Evolutionary conservation across 2,329 filamentous ascomycete species (phyloP), one percentile per base, ranked within the genome.

Genomic region (Neurospora crassa): DNA sequence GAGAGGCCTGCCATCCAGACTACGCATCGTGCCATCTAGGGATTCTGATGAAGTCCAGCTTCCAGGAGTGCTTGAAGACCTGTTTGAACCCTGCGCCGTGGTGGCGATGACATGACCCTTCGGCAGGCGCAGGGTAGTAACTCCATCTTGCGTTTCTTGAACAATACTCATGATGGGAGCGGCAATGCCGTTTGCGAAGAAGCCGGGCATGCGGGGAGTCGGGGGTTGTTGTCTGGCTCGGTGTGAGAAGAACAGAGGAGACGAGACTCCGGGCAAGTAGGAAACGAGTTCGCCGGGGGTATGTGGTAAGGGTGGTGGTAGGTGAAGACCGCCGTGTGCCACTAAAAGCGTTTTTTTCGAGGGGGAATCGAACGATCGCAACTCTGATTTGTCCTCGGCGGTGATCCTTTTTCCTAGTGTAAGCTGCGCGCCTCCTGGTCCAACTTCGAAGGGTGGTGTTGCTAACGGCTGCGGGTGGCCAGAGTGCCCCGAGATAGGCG

Each of bases 101-200:
- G 83, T 78, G 8, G 83, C 81, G 72, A 79, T 84, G 70, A 89
- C 81, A 70, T 82, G 87, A 53, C 86, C 86, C 71, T 85, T 82
- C 12, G 87, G 85, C 67, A 89, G 80, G 76, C 85, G 87, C 69
- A 87, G 81, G 70, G 85, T 89, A 24, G 84, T 88, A 40, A 89
- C 82, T 2, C 76, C 71, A 45, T 84, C 84, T 18, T 80, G 75
- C n/a, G 83, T 80, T 67, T 87, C 84, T 43, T 80, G 80, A 71
- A 82, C 79, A 69, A 80, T 82, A 70, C 81, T 80, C 74, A 87
- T 80, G 81, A 88, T 86, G 69, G 82, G 83, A 41, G 79, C 78
- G 34, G 83, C 79, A 6, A 81, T 79, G 71, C 86, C 85, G 16
- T 82, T 77, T 29, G 81, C 78, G 29, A 79, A 76, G 74, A 80